Base-by-base conservation (phyloP, 805 yeast genomes). In the Cyberlindnera samutprakarnensis region DNA sequence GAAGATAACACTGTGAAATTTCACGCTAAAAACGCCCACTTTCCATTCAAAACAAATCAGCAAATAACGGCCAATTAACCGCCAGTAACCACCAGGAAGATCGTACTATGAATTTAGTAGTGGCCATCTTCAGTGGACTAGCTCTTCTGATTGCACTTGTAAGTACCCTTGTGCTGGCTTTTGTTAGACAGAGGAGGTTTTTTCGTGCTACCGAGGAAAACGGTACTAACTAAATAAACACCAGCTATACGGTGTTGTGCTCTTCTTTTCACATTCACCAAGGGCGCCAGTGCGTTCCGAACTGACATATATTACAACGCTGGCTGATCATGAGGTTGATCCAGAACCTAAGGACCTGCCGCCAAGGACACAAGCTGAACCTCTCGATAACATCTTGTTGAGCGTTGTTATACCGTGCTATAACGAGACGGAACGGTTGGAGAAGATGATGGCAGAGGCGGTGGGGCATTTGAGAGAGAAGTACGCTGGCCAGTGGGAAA, bases 401-500 rank as follows among this genome's bases (percentile, higher is more conserved):
- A 75, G 92, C 17, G 78, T 92, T 17, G 87, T 92, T 6, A 73
- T 92, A 6, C 98, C 98, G n/a, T 86, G 96, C 53, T 92, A 72
- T 51, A 92, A 92, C 51, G 98, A 92, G 56, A 77, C 80, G 1
- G 55, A 62, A 11, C 68, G 98, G 33, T 68, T 92, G 38, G 69
- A 71, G 20, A 53, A 59, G 24, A 84, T 85, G 92, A 59, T 85
- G 24, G 74, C 70, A 31, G 95, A 85, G 35, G 65, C 84, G 1
- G 64, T 83, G 20, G 68, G 54, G 4, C 73, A 68, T 42, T 60
- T 90, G 38, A 51, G 64, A 23, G 19, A 35, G 5, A 44, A 59
- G 6, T 59, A 62, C 39, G 41, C 52, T 2, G 49, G 56, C 27
- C 45, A 62, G 37, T 86, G 73, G 68, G 98, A 92, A 58, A 73